These are phyloP conservation scores for Salinomyces thailandicus DNA, from an alignment of 2,329 filamentous ascomycete genomes.

Conservation along the genomic window DNA sequence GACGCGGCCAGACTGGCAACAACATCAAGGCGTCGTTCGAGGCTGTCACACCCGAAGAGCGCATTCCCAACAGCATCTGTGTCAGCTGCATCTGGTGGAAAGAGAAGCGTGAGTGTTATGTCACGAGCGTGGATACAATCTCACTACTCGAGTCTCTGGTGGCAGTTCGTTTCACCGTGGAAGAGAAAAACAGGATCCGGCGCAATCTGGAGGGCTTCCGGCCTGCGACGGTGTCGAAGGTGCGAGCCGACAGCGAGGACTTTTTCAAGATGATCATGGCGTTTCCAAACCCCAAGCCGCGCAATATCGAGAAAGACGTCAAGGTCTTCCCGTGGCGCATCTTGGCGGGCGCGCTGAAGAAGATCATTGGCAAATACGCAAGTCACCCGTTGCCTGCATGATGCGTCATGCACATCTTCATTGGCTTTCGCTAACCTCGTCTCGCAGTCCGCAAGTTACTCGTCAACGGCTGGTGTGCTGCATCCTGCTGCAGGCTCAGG, in stretches of 20 bases:
- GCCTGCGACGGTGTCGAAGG: slow-evolving; percentile 86
- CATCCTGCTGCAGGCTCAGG: slow-evolving; percentile 22
- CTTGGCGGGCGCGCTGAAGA: slow-evolving; percentile 75
- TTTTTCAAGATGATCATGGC: slow-evolving; percentile 99
- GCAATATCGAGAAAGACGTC: slow-evolving; percentile 98
- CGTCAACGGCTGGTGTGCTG: slow-evolving; percentile 49
- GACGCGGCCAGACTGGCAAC: slow-evolving; percentile 68
- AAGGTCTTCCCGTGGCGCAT: slow-evolving; percentile 98
- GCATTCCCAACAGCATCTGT: slow-evolving; percentile 75
- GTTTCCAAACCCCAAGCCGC: slow-evolving; percentile 86
- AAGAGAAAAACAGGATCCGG: slow-evolving; percentile 96
- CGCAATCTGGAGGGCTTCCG: slow-evolving; percentile 92
- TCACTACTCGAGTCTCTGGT: slow-evolving; percentile 87
- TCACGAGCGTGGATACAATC: slow-evolving; percentile 95
- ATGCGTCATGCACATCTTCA: slow-evolving; percentile 14
- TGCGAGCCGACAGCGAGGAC: slow-evolving; percentile 81
- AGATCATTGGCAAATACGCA: slow-evolving; percentile 96
- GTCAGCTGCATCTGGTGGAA: slow-evolving; percentile 98
- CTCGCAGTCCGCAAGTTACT: slow-evolving; percentile 54
- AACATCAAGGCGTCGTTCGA: slow-evolving; percentile 73
- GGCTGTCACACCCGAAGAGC: slow-evolving; percentile 66
- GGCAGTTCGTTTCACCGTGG: slow-evolving; percentile 76
- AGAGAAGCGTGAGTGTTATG: slow-evolving; percentile 80
- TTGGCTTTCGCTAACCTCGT: slow-evolving; percentile 12
- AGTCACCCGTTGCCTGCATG: slow-evolving; percentile 29